phyloP scores from a whole-genome alignment of 176 grass and related monocot genomes.

The Urochloa ruziziensis region DNA sequence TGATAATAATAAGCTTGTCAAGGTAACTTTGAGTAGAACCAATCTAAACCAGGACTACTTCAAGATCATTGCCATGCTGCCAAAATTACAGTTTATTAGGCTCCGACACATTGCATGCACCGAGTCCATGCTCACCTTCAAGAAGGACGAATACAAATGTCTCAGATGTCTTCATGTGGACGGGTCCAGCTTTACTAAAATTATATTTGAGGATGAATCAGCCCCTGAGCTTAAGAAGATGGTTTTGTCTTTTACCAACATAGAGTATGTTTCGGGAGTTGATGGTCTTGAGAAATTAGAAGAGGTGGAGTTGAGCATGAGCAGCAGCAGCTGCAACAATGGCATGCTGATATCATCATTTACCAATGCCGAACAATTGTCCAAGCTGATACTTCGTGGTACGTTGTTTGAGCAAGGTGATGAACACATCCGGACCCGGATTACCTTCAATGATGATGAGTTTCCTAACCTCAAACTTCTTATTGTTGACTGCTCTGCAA shows the following conservation, averaged over 20 bases:
- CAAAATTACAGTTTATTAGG: not conserved
- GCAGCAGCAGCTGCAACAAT: not conserved
- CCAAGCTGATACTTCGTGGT: not conserved
- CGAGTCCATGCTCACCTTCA: not conserved
- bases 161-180: slow-evolving; percentile 10
- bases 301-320: not conserved
- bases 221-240: not conserved
- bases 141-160: not conserved
- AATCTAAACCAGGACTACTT: not conserved
- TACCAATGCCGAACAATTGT: not conserved
- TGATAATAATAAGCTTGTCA: not conserved
- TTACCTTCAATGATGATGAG: not conserved
- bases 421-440: not conserved
- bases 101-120: not conserved
- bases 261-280: not conserved
- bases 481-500: not conserved
- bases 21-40: not conserved
- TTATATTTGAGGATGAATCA: not conserved
- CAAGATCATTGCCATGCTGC: not conserved
- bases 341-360: not conserved
- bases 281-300: not conserved
- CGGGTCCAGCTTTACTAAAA: not conserved
- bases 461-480: not conserved
- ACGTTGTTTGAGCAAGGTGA: not conserved
- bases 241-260: not conserved